Evolutionary conservation across 257 asterid species (phyloP).

Genomic region (Scutellaria galericulata): DNA sequence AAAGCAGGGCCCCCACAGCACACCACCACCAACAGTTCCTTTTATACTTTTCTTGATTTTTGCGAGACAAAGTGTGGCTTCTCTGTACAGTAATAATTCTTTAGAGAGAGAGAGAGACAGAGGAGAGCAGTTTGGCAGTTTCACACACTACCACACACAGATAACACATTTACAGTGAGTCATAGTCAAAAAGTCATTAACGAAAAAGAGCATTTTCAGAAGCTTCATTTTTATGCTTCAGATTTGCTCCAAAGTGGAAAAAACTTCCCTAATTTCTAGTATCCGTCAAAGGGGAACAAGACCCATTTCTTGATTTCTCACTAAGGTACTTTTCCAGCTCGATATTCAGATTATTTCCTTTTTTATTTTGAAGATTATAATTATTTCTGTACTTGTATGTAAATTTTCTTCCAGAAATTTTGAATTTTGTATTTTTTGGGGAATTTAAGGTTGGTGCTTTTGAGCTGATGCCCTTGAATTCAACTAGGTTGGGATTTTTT

Average conservation of each 20-base stretch:
- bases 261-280: conserved; percentile 18
- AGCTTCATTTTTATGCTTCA: conserved; percentile 42
- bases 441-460: too few relatives aligned
- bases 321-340: conserved; percentile 22
- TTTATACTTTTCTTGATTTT: conserved; percentile 32
- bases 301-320: conserved; percentile 36
- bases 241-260: conserved; percentile 36
- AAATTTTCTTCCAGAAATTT: conserved; percentile 17
- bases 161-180: conserved; percentile 36
- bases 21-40: conserved; percentile 30
- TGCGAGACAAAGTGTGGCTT: conserved; percentile 23
- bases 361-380: background rate
- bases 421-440: background rate
- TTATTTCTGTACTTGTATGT: background rate
- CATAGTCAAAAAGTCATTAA: conserved; percentile 40
- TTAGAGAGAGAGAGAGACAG: conserved; percentile 23
- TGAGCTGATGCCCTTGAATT: too few relatives aligned
- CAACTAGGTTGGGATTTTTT: background rate
- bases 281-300: conserved; percentile 13
- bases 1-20: conserved; percentile 37
- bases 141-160: conserved; percentile 28
- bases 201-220: conserved; percentile 40
- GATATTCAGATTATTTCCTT: conserved; percentile 13
- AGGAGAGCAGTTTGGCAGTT: background rate
- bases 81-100: conserved; percentile 32